Evolutionary conservation across 306 rosid species (phyloP).

Genomic region (Cucurbita pepo): DNA sequence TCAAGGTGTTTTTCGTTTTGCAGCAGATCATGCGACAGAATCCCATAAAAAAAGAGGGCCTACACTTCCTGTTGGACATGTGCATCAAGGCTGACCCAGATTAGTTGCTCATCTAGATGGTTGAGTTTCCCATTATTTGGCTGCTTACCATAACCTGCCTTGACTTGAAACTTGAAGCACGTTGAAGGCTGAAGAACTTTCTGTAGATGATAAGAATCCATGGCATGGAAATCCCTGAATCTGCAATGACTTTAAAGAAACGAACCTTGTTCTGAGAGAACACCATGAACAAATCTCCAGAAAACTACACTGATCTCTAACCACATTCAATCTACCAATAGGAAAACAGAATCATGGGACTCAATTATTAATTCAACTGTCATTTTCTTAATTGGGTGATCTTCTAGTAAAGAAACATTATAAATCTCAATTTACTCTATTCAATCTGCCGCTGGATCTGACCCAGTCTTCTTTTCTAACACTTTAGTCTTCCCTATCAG

Average conservation of each 20-base stretch:
- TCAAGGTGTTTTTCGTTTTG: too few species aligned
- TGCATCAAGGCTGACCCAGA: background rate
- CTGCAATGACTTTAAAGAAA: background rate
- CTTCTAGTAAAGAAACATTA: background rate
- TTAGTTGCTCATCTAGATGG: background rate
- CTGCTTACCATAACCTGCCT: background rate
- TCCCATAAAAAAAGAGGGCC: too few species aligned
- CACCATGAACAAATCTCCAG: background rate
- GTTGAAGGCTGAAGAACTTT: background rate
- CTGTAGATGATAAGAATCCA: background rate
- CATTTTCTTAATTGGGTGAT: background rate
- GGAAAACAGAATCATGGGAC: background rate
- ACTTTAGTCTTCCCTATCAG: background rate
- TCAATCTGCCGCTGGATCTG: background rate
- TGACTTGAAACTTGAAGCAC: background rate
- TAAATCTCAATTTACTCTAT: background rate
- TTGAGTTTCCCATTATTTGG: background rate
- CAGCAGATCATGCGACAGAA: too few species aligned
- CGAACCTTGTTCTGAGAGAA: background rate
- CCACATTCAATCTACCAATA: background rate
- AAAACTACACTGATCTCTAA: background rate
- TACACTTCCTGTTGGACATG: too few species aligned
- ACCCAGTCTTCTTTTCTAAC: background rate
- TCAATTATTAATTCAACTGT: background rate
- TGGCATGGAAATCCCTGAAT: background rate